Conservation (phyloP, 306 rosid genomes). For the Cicer judaicum region DNA sequence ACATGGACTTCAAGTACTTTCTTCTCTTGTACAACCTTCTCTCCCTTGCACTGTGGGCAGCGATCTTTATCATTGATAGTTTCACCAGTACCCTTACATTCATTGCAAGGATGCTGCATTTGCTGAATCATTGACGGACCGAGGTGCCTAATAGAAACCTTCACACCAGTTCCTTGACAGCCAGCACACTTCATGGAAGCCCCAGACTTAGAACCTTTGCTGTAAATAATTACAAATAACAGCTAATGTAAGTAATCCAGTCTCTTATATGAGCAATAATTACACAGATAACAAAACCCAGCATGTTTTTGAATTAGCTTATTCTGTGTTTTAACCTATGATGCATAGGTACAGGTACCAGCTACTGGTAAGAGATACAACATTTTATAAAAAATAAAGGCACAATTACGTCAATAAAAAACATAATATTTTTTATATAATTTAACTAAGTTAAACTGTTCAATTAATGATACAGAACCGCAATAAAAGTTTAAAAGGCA, state of each 20-base stretch:
- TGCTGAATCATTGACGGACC: constrained; percentile 98
- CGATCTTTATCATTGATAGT: constrained; percentile 90
- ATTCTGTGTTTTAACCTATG: background rate
- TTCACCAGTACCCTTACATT: constrained; percentile 96
- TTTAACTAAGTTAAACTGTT: too few species aligned
- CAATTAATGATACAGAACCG: too few species aligned
- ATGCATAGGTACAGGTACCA: too few species aligned
- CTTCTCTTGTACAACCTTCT: constrained; percentile 94
- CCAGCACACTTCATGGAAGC: constrained; percentile 86
- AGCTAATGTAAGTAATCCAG: background rate
- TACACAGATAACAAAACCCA: background rate
- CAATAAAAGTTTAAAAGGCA: too few species aligned
- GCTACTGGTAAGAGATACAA: too few species aligned
- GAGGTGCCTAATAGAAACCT: constrained; percentile 87
- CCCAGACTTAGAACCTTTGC: constrained; percentile 95
- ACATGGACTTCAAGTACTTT: constrained; percentile 88
- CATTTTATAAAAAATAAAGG: too few species aligned
- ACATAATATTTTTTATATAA: too few species aligned
- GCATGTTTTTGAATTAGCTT: background rate
- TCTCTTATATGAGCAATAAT: background rate
- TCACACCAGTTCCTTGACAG: constrained; percentile 97
- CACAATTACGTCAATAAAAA: too few species aligned
- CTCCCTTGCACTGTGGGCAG: constrained; percentile 87
- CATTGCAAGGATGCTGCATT: constrained; percentile 97
- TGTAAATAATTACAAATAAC: constrained; percentile 42